Percentiles rank a stretch among this genome's conserved stretches.
phyloP scores from a whole-genome alignment of 2,329 filamentous ascomycete species.

The Teratosphaeria pseudoeucalypti region DNA sequence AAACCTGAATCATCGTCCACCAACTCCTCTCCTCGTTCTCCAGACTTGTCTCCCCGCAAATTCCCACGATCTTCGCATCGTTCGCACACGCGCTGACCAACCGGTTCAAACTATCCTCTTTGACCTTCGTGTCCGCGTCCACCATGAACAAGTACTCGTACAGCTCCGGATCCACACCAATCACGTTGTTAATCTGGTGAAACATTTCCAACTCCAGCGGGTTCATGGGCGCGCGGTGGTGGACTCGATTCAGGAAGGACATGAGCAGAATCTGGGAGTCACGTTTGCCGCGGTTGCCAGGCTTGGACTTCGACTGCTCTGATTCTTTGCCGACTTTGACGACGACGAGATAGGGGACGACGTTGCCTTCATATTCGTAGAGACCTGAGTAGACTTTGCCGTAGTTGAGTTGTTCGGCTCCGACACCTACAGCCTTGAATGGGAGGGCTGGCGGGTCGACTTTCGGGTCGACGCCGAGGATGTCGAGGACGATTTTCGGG shows the following conservation, averaged over 20 bases:
- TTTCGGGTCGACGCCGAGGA: conserved; percentile 93
- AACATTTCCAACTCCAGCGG: conserved; percentile 96
- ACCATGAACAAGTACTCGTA: conserved; percentile 98
- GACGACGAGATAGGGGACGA: conserved; percentile 89
- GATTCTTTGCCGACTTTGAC: conserved; percentile 98
- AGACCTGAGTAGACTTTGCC: conserved; percentile 97
- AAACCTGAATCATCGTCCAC: conserved; percentile 99
- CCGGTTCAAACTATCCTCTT: conserved; percentile 83
- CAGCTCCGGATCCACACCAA: conserved; percentile 91
- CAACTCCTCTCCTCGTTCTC: conserved; percentile 91
- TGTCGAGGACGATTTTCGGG: conserved; percentile 94
- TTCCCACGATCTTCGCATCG: conserved; percentile 91
- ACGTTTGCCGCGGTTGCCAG: conserved; percentile 95
- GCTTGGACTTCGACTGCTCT: conserved; percentile 81
- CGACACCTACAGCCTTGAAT: conserved; percentile 84
- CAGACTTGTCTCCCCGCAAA: conserved; percentile 91
- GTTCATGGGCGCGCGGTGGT: conserved; percentile 87
- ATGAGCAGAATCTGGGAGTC: conserved; percentile 93
- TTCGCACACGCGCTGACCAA: conserved; percentile 88
- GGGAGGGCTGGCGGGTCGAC: conserved; percentile 87
- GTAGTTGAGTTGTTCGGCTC: conserved; percentile 90
- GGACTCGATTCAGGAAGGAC: conserved; percentile 96
- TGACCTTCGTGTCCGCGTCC: conserved; percentile 90
- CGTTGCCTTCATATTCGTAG: conserved; percentile 95
- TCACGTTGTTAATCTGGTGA: conserved; percentile 98